Percentiles rank a stretch among this genome's conserved stretches.
Evolutionary conservation across 345 rosid genomes (phyloP).

Genomic region (Abelmoschus esculentus): DNA sequence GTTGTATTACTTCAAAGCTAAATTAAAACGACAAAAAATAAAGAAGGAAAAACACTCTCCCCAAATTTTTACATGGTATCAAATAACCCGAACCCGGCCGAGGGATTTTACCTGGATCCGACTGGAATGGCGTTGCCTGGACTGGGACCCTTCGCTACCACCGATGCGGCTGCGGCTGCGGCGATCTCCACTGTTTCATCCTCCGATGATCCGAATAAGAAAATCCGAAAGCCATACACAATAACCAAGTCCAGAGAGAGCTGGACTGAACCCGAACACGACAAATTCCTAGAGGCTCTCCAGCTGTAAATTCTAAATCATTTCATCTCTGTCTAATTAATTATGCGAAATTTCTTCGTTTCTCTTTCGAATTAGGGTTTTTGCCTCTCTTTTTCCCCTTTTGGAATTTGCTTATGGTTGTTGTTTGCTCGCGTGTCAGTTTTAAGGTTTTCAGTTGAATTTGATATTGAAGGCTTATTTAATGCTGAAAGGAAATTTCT

Average conservation of each 20-base stretch:
- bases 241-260: slow-evolving; percentile 86
- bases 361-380: slow-evolving; percentile 23
- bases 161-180: slow-evolving; percentile 30
- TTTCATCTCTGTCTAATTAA: neutral
- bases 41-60: neutral
- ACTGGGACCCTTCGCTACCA: slow-evolving; percentile 39
- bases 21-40: neutral
- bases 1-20: slow-evolving; percentile 17
- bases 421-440: neutral
- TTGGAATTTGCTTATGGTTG: neutral
- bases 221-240: slow-evolving; percentile 79
- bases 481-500: neutral
- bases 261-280: slow-evolving; percentile 98
- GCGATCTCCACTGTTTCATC: slow-evolving; percentile 32
- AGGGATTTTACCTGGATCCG: slow-evolving; percentile 62
- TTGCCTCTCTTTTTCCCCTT: neutral
- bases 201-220: slow-evolving; percentile 59
- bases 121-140: slow-evolving; percentile 60
- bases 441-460: neutral
- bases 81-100: slow-evolving; percentile 49
- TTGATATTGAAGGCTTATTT: neutral
- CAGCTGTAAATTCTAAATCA: slow-evolving; percentile 51
- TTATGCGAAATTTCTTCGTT: neutral
- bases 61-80: slow-evolving; percentile 42
- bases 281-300: slow-evolving; percentile 86